Evolutionary conservation across 202 grass and related monocot species (phyloP).

Genomic region (Panicum hallii): DNA sequence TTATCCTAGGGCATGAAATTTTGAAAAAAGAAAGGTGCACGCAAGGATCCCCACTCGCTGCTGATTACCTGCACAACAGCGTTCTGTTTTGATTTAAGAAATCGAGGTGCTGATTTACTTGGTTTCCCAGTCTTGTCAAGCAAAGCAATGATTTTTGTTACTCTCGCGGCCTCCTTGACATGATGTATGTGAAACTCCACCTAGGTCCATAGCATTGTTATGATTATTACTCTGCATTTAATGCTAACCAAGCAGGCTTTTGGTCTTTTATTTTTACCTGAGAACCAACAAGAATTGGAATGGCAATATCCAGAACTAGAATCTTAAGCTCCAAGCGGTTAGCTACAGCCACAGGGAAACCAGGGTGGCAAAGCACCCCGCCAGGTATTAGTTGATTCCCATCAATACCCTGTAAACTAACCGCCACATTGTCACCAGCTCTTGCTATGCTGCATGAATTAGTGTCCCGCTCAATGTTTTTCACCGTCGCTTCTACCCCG

Average conservation of each 20-base stretch:
- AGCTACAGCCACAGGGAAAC: conserved; percentile 69
- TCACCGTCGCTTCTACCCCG: conserved; percentile 63
- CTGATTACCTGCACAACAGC: conserved; percentile 77
- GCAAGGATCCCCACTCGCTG: background rate
- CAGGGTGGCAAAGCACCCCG: conserved; percentile 82
- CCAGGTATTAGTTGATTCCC: conserved; percentile 67
- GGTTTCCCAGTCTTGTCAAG: conserved; percentile 87
- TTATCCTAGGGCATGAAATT: background rate
- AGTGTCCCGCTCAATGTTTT: conserved; percentile 78
- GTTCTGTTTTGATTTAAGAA: conserved; percentile 92
- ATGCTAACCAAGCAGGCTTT: conserved; percentile 37
- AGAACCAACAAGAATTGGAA: conserved; percentile 79
- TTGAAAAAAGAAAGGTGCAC: background rate
- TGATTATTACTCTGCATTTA: conserved; percentile 18
- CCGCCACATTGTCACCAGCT: conserved; percentile 84
- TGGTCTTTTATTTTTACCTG: conserved; percentile 63
- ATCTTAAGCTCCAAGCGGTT: conserved; percentile 79
- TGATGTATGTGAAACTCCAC: conserved; percentile 99
- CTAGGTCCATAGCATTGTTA: conserved; percentile 52
- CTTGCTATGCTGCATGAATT: conserved; percentile 64
- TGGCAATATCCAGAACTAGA: conserved; percentile 71
- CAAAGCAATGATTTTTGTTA: conserved; percentile 75
- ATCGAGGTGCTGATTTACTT: conserved; percentile 72
- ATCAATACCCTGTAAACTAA: conserved; percentile 69
- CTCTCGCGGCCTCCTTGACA: conserved; percentile 78